These are phyloP conservation scores for Euryodendron excelsum DNA, from an alignment of 148 eudicot species.

Conservation along the genomic window DNA sequence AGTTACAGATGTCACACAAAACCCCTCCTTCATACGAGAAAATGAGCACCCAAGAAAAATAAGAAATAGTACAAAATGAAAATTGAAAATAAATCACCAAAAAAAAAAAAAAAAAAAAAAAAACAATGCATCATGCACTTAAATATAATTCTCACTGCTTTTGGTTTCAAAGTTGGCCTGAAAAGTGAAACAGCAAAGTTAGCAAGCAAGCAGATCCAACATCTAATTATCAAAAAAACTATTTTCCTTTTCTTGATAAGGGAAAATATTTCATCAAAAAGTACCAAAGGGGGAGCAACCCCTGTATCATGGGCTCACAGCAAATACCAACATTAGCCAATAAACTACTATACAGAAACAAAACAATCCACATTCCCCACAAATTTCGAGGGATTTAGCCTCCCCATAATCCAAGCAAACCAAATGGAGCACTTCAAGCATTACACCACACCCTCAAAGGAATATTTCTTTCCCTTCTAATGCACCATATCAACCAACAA, in stretches of 20 bases:
- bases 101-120: background rate
- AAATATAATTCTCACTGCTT: background rate
- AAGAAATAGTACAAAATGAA: background rate
- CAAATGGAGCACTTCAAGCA: background rate
- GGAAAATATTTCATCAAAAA: background rate
- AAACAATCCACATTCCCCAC: background rate
- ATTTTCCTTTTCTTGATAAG: background rate
- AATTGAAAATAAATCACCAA: background rate
- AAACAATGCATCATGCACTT: background rate
- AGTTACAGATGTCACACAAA: constrained; percentile 24
- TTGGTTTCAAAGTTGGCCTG: background rate
- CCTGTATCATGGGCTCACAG: background rate
- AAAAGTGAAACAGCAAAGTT: background rate
- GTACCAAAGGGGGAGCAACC: background rate
- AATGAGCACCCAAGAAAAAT: constrained; percentile 28
- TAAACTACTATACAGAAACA: background rate
- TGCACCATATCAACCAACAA: background rate
- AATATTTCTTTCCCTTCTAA: background rate
- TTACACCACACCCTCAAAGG: background rate
- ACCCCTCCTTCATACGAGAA: constrained; percentile 41
- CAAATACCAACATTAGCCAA: background rate
- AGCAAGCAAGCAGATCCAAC: background rate
- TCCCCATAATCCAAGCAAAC: background rate
- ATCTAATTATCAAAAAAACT: background rate
- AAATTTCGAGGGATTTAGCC: background rate